These are phyloP conservation scores for Fusarium nisikadoi DNA, from an alignment of 2,329 filamentous ascomycete genomes.

Conservation along the genomic window DNA sequence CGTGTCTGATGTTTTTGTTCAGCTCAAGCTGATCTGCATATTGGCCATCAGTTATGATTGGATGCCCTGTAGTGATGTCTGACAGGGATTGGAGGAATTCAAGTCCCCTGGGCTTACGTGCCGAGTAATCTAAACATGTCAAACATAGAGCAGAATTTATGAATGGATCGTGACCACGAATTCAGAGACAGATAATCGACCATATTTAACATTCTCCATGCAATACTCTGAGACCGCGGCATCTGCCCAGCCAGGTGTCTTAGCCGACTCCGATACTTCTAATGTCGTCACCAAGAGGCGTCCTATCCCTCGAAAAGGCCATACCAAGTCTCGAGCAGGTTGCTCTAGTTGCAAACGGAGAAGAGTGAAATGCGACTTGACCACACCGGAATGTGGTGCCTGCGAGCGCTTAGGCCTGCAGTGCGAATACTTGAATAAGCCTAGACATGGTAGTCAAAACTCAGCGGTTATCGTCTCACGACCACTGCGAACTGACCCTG, in stretches of 20 bases:
- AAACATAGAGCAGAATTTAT: background rate
- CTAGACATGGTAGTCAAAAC: background rate
- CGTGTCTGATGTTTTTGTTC: background rate
- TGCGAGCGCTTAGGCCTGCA: slow-evolving; percentile 51
- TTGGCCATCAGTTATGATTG: slow-evolving; percentile 8
- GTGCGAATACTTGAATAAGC: slow-evolving; percentile 49
- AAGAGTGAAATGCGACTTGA: slow-evolving; percentile 59
- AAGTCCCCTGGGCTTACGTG: slow-evolving; percentile 15
- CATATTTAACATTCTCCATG: background rate
- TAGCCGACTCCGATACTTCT: background rate
- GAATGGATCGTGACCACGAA: background rate
- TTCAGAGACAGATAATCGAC: too few relatives aligned
- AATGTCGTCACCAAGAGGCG: slow-evolving; percentile 35
- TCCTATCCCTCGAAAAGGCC: slow-evolving; percentile 50
- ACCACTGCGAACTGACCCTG: slow-evolving; percentile 33
- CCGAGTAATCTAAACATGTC: background rate
- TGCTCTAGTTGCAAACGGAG: slow-evolving; percentile 49
- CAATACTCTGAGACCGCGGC: background rate
- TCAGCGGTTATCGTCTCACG: slow-evolving; percentile 11
- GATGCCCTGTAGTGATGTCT: background rate
- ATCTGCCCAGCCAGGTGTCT: background rate
- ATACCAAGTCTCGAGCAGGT: slow-evolving; percentile 49
- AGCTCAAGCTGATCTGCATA: background rate
- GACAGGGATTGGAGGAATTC: slow-evolving; percentile 21
- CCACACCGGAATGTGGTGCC: slow-evolving; percentile 48